These are phyloP conservation scores for Fomes fomentarius DNA, from an alignment of 1,284 basidiomycete species.

Conservation along the genomic window DNA sequence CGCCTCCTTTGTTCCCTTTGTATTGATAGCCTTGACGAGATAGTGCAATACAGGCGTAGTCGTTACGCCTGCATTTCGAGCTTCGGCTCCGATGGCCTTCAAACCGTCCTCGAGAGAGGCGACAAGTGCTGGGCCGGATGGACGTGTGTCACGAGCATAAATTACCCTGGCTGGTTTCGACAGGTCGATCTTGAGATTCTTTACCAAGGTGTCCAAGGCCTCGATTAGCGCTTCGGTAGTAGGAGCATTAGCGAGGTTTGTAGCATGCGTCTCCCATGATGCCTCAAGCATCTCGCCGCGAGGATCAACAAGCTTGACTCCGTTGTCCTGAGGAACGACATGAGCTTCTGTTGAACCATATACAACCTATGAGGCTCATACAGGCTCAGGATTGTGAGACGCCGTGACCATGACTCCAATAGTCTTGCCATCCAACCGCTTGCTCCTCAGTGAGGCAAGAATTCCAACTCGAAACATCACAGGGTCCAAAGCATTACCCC, in stretches of 20 bases:
- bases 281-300: constrained; percentile 99
- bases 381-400: constrained; percentile 96
- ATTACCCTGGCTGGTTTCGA: constrained; percentile 81
- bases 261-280: constrained; percentile 92
- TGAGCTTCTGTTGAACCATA: not conserved
- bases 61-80: constrained; percentile 80
- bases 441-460: constrained; percentile 90
- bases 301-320: constrained; percentile 97
- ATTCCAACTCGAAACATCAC: constrained; percentile 94
- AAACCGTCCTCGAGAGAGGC: constrained; percentile 86
- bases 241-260: constrained; percentile 85
- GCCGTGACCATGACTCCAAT: constrained; percentile 99
- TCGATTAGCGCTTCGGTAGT: constrained; percentile 75
- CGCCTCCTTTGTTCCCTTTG: constrained; percentile 71
- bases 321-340: constrained; percentile 79
- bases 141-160: constrained; percentile 93
- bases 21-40: constrained; percentile 90
- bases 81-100: constrained; percentile 64
- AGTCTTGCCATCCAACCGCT: constrained; percentile 85
- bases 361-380: constrained; percentile 48
- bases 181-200: constrained; percentile 77
- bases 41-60: constrained; percentile 98
- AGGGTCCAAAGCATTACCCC: constrained; percentile 84
- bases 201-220: constrained; percentile 68
- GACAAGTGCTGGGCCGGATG: constrained; percentile 85